These are phyloP conservation scores for Melampsora larici-populina DNA, from an alignment of 1,284 basidiomycete genomes.

Conservation along the genomic window DNA sequence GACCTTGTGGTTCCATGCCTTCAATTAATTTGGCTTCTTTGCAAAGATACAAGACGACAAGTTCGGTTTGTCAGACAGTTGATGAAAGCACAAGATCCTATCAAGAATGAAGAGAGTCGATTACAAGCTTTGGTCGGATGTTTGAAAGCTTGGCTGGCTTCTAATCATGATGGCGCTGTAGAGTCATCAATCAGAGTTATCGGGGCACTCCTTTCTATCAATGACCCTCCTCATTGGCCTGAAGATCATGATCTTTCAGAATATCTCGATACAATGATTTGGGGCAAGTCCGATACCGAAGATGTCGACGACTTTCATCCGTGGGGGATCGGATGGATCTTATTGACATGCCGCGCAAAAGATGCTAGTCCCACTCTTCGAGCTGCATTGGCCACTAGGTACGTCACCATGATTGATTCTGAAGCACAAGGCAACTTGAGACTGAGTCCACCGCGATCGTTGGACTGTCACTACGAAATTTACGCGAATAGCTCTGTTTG, in stretches of 20 bases:
- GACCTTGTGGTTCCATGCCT: conserved; percentile 33
- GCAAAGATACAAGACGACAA: conserved; percentile 35
- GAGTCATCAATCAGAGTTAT: conserved; percentile 33
- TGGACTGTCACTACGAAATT: too few species aligned
- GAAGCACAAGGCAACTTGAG: background rate
- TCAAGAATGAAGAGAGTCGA: conserved; percentile 18
- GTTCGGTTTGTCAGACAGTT: conserved; percentile 31
- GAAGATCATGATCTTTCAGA: conserved; percentile 25
- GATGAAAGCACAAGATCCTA: conserved; percentile 32
- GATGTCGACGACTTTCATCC: background rate
- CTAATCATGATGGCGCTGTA: conserved; percentile 31
- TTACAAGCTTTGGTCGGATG: conserved; percentile 24
- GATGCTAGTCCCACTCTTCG: conserved; percentile 32
- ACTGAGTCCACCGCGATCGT: background rate
- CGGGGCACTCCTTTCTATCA: conserved; percentile 34
- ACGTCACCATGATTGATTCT: background rate
- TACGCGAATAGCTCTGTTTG: conserved; percentile 8
- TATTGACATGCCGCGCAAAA: conserved; percentile 24
- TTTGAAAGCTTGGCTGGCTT: conserved; percentile 30
- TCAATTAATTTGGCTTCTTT: conserved; percentile 41
- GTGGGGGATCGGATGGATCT: conserved; percentile 28
- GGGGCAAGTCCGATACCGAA: conserved; percentile 19
- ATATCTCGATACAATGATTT: conserved; percentile 34
- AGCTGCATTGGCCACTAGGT: conserved; percentile 37
- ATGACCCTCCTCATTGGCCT: conserved; percentile 34